Evolutionary conservation across 257 asterid genomes (phyloP).

Genomic region (Ilex asprella): DNA sequence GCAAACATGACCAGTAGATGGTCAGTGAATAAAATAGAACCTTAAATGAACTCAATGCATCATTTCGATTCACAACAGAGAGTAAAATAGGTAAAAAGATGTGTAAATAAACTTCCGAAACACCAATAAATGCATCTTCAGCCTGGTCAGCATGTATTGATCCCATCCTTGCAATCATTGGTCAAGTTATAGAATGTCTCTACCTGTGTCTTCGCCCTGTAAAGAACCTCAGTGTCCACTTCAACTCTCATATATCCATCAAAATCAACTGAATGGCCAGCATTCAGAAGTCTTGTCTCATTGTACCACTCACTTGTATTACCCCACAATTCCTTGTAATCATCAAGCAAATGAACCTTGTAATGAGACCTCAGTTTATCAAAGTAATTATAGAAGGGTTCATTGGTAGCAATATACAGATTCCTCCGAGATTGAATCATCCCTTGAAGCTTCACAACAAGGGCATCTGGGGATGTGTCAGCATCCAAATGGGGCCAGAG

Average conservation of each 20-base stretch:
- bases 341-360: slow-evolving; percentile 85
- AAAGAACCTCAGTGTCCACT: slow-evolving; percentile 93
- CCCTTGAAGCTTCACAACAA: slow-evolving; percentile 56
- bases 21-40: too few relatives aligned
- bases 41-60: too few relatives aligned
- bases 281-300: slow-evolving; percentile 60
- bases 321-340: slow-evolving; percentile 74
- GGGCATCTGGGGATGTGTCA: slow-evolving; percentile 86
- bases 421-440: slow-evolving; percentile 66
- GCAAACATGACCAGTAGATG: too few relatives aligned
- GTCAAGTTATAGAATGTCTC: slow-evolving; percentile 93
- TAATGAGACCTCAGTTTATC: slow-evolving; percentile 92
- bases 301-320: slow-evolving; percentile 89
- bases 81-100: too few relatives aligned
- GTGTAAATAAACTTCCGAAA: too few relatives aligned
- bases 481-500: slow-evolving; percentile 83
- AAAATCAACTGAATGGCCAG: slow-evolving; percentile 66
- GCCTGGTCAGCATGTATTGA: slow-evolving; percentile 58
- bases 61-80: too few relatives aligned
- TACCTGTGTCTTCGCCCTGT: slow-evolving; percentile 66
- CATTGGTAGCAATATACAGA: slow-evolving; percentile 82
- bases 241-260: slow-evolving; percentile 95
- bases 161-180: slow-evolving; percentile 86
- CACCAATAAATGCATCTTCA: neutral
- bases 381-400: slow-evolving; percentile 75